Base-by-base conservation (phyloP, 495 filamentous ascomycete species). In the Xylaria flabelliformis region DNA sequence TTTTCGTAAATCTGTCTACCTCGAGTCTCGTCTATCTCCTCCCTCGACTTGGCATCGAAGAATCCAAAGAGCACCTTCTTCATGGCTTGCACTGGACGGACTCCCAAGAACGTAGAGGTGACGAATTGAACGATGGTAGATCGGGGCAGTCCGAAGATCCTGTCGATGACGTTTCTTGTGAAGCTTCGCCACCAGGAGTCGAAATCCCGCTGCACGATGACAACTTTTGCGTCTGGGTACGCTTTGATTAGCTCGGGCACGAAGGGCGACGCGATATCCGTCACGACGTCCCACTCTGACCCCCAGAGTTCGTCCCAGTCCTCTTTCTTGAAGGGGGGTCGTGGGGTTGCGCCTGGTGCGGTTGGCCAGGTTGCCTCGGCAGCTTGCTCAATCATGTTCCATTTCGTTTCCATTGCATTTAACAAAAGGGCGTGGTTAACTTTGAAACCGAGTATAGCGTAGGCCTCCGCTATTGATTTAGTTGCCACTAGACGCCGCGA, bases 181-280 rank as follows among this genome's bases (percentile, higher is more conserved):
- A 73, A 76, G 59, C 73, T 77, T 44, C 69, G 66, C 83, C 83
- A 87, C 44, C 75, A 78, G n/a, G 82, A 78, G 3, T 82, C 78
- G 66, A 75, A 78, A 64, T 82, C 74, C 4, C 81, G 77, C 46
- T 79, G 73, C 41, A 83, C 80, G 6, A 86, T 61, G 55, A 87
- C 78, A 53, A 86, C 83, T 65, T 83, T 80, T 9, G 80, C 83
- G 21, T 87, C 79, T 0, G 85, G 85, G 68, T 87, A 88, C 0
- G 82, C 81, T 8, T 70, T 67, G 64, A 86, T 78, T 3, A 85
- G 78, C 65, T 85, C 77, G 3, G 69, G 44, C 15, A 75, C 79
- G 61, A 85, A 87, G 3, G 79, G 46, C 34, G 71, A 59, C 0
- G 80, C 78, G 29, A 79, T 36, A 59, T 86, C 83, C 1, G 81